Evolutionary conservation across 495 filamentous ascomycete genomes (phyloP), one percentile per base, ranked within the genome.

Genomic region (Stereocaulon alpinum): DNA sequence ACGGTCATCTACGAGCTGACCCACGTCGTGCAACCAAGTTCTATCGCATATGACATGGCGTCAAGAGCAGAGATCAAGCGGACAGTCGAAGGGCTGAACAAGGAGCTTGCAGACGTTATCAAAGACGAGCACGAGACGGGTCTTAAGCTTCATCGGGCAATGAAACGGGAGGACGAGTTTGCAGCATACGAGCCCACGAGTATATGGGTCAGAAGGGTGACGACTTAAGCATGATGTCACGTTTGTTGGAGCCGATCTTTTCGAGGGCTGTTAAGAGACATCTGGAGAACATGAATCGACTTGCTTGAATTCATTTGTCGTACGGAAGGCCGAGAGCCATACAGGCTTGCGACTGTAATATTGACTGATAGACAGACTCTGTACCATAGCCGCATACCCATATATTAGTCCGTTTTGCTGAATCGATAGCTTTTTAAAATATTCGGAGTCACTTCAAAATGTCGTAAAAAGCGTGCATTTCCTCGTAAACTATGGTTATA

Each of bases 101-200:
- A 73, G 59, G 89, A 94, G 70, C 77, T 94, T 41, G 85, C 85
- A 9, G 89, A 94, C 55, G 82, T 96, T 27, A 80, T 82, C 72
- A 77, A 82, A 59, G 83, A 93, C 71, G 84, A 91, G 67, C 89
- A 96, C 67, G 91, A 96, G 61, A 74, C 92, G 42, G 91, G 91
- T 11, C 67, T 97, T 65, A 88, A 84, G 73, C 70, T 96, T 44
- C 83, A 92, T 67, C 72, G 90, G 51, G 87, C 88, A 6, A 91
- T 84, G 73, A 91, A 88, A 70, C 78, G 86, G 59, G 74, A 79
- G 47, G 86, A 91, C 65, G 77, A 80, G 47, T 79, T 83, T 51
- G 79, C 75, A 4, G 74, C 72, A 17, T 86, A 80, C 58, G 84
- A 88, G 61, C 81, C 82, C 12, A 88, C 83, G 6, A 81, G 81